Evolutionary conservation across 139 green algal species (phyloP), one percentile per base, ranked within the genome.

Genomic region (Pedinophyceae sp.): DNA sequence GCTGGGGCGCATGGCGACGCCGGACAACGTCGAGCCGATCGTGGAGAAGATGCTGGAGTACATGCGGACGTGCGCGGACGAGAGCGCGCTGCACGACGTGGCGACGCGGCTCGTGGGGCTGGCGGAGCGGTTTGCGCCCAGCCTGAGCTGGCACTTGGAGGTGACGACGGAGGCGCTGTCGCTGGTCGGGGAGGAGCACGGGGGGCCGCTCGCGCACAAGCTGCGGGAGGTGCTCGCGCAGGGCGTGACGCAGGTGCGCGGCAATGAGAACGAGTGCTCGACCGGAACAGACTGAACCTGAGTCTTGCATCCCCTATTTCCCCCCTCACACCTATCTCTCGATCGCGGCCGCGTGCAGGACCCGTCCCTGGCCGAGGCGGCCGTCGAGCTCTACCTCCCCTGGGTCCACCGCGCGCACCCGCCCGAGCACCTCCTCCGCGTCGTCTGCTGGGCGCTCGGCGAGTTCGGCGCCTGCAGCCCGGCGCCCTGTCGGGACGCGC

Each of bases 1-100:
- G 60, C 75, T 98, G 50, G 89, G 81, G 51, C 87, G 80, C 55
- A 97, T 98, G 88, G 94, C 90, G 15, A 85, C 78, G 59, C 64
- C 82, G 38, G 77, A 72, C 62, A 97, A 97, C 62, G 83, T 96
- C 29, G 77, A 93, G 76, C 75, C 94, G 1, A 84, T 98, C 27
- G 80, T 88, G 19, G 78, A 92, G 56, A 81, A 83, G 59, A 91
- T 97, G 84, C 76, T 97, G 45, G 59, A 59, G 2, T 97, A 86
- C 70, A 60, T 95, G 67, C 51, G 66, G 18, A 55, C 61, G n/a
- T 49, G 47, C 6, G 69, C 54, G 0, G 86, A 92, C 65, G 73
- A 87, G 20, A 59, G 62, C 7, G 52, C 59, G 4, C 72, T 70
- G 27, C 48, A 30, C 16, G 65, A 67, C 22, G 67, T 69, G 0